Base-by-base conservation (phyloP, 2,329 filamentous ascomycete genomes). In the Sarocladiaceae sp. region DNA sequence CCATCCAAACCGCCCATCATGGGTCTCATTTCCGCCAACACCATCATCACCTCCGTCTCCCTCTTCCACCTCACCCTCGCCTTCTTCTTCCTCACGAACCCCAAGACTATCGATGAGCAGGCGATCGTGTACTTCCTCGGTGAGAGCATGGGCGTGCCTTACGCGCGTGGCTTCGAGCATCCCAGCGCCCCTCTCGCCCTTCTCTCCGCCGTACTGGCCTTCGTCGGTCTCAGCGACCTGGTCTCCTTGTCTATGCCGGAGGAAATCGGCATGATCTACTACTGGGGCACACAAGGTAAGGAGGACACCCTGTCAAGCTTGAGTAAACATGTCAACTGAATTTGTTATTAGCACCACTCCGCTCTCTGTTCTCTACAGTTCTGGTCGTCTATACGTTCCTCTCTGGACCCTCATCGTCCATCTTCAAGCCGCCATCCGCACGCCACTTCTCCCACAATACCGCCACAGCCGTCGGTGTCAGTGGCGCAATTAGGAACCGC, bases 1-100 rank as follows among this genome's bases (percentile, higher is more conserved):
- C 39, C n/a, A n/a, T n/a, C n/a, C n/a, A n/a, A n/a, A 39, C 4
- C 34, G 39, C 45, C 55, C 55, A 70, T 44, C 49, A 96, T 96
- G 90, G 84, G 80, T 24, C 72, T 94, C 61, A 76, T 96, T 57
- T 89, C 87, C 2, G 82, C 83, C 48, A 84, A 78, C 58, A 87
- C 83, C 7, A 83, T 95, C 62, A 83, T 96, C 55, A 84, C 86
- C 54, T 83, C 81, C 43, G 70, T 95, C 54, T 85, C 85, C 54
- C 76, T 95, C 60, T 88, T 93, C 69, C 87, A 95, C 67, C 65
- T 95, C 51, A 87, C 86, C 5, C 71, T 93, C 40, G 88, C 83
- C 55, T 89, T 83, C 65, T 88, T 93, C 69, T 84, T 96, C 67
- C 73, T 94, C 55, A 83, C 79, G 33, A 82, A 75, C 47, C 90